These are phyloP conservation scores for Lasiosphaeria ovina DNA, from an alignment of 495 filamentous ascomycete species.

Conservation along the genomic window DNA sequence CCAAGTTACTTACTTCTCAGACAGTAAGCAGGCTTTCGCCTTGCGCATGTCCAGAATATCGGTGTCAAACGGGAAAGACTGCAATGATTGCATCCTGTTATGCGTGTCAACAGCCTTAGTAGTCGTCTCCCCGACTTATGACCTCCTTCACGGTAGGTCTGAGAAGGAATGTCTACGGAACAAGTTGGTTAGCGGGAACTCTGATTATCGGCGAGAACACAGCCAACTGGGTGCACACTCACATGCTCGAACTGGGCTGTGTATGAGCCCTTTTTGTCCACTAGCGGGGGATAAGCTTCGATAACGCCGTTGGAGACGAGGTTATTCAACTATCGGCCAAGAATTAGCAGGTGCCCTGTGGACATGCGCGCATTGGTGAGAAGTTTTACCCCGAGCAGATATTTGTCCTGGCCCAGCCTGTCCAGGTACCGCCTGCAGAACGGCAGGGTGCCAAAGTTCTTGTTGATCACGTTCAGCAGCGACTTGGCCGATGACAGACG, in stretches of 20 bases:
- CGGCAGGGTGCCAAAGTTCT: conserved; percentile 87
- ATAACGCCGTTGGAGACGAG: conserved; percentile 81
- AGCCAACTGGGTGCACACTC: conserved; percentile 33
- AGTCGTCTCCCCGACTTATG: conserved; percentile 88
- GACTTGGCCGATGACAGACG: conserved; percentile 76
- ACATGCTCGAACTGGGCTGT: conserved; percentile 96
- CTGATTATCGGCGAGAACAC: background rate
- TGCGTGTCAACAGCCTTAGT: conserved; percentile 43
- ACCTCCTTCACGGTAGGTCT: conserved; percentile 89
- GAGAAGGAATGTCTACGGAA: conserved; percentile 73
- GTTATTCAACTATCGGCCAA: conserved; percentile 71
- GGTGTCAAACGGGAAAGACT: no score
- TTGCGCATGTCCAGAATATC: no score
- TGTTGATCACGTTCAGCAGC: conserved; percentile 79
- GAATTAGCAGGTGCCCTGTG: background rate
- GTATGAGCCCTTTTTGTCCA: conserved; percentile 92
- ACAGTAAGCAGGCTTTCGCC: no score
- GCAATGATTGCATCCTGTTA: no score
- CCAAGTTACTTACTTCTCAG: no score
- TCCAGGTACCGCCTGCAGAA: conserved; percentile 87
- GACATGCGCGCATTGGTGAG: background rate
- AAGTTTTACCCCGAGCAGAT: conserved; percentile 71
- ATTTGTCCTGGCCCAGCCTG: conserved; percentile 82
- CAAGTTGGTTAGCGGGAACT: conserved; percentile 28
- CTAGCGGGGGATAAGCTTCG: conserved; percentile 83